Base-by-base conservation (phyloP, 2,329 filamentous ascomycete species). In the Volutella citrinella region DNA sequence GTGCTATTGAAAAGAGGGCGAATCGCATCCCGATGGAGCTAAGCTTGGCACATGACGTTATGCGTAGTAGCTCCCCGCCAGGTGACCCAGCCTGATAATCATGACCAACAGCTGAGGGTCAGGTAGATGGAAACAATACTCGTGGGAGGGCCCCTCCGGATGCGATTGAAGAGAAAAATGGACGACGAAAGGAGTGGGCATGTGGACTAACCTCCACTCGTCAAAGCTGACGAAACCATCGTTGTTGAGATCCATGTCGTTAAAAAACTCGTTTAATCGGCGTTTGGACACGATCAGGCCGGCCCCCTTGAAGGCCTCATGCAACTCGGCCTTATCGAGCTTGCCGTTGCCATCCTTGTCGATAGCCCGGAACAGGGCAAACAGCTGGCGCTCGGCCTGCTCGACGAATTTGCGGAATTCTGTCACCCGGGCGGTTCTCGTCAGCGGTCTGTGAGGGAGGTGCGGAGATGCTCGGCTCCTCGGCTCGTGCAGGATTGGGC, bases 391-490 rank as follows among this genome's bases (percentile, higher is more conserved):
- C 63, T 98, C 93, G 25, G 93, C 89, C 39, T 86, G 77, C 54
- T 90, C 78, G 56, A 97, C 88, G 56, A 97, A 97, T 25, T 72
- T 74, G 46, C 82, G 83, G 57, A 98, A 98, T 68, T 98, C 93
- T 93, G 46, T 27, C 34, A 20, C 38, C 24, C 26, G 29, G 20
- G 28, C 26, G 20, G 5, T 9, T 36, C 36, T 36, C 37, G 50
- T 52, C 42, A 52, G 49, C 37, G 34, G 42, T 35, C n/a, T n/a
- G n/a, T n/a, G n/a, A n/a, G n/a, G n/a, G 31, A 26, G 25, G 26
- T 24, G 39, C 34, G 33, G n/a, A n/a, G n/a, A n/a, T n/a, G n/a
- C n/a, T n/a, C n/a, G n/a, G n/a, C n/a, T n/a, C n/a, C n/a, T n/a
- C n/a, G n/a, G n/a, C n/a, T n/a, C n/a, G n/a, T n/a, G n/a, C n/a